A percentile compares a stretch with the other conserved stretches of the same genome.
phyloP scores from a whole-genome alignment of 495 filamentous ascomycete genomes.

The Penicillium canariense region DNA sequence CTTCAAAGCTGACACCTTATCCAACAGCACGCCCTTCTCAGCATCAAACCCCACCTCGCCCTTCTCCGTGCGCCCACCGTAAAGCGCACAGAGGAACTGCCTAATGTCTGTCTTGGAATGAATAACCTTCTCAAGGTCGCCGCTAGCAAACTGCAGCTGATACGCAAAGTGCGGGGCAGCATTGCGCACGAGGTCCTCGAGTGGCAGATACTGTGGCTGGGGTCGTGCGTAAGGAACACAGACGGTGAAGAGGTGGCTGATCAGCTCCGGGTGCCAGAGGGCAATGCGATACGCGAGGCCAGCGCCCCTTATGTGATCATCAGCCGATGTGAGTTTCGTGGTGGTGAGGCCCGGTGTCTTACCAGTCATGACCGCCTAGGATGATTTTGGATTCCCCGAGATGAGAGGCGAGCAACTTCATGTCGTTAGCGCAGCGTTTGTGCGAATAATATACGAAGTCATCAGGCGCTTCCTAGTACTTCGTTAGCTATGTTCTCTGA shows the following conservation, averaged over 20 bases:
- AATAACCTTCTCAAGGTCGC: slow-evolving; percentile 61
- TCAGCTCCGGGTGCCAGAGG: slow-evolving; percentile 67
- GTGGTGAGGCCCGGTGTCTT: slow-evolving; percentile 25
- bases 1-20: slow-evolving; percentile 48
- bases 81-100: slow-evolving; percentile 66
- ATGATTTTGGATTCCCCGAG: slow-evolving; percentile 61
- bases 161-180: slow-evolving; percentile 75
- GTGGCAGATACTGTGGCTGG: slow-evolving; percentile 40
- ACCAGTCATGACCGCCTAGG: slow-evolving; percentile 88
- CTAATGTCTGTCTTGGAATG: slow-evolving; percentile 55
- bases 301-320: slow-evolving; percentile 45
- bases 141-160: slow-evolving; percentile 72
- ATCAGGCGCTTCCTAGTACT: slow-evolving; percentile 54
- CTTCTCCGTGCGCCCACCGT: slow-evolving; percentile 57
- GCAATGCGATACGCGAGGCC: slow-evolving; percentile 60
- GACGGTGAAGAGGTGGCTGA: slow-evolving; percentile 70
- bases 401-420: slow-evolving; percentile 60
- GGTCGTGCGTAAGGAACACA: slow-evolving; percentile 72
- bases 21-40: slow-evolving; percentile 54
- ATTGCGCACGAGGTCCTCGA: slow-evolving; percentile 54
- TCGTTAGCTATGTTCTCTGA: background rate
- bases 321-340: background rate
- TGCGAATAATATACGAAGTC: slow-evolving; percentile 58
- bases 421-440: slow-evolving; percentile 68
- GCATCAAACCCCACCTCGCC: slow-evolving; percentile 54